These are phyloP conservation scores for Coemansia sp. DNA, from an alignment of 192 early-diverging fungal species.

Conservation along the genomic window DNA sequence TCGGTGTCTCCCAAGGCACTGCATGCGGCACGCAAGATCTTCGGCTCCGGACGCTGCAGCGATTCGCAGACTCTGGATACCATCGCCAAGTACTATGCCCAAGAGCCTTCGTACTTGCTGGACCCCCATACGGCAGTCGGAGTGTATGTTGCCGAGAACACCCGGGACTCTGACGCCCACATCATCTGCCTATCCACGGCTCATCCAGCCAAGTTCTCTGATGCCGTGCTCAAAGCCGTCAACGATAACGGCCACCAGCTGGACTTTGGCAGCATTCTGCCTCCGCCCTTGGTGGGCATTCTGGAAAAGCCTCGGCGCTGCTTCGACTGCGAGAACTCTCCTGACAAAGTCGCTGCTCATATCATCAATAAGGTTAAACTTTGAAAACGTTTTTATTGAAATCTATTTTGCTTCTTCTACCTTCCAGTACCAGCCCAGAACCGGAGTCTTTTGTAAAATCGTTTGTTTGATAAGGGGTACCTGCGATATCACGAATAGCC, in stretches of 20 bases:
- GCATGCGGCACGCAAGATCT: slow-evolving; percentile 64
- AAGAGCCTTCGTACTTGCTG: slow-evolving; percentile 65
- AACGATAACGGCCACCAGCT: slow-evolving; percentile 52
- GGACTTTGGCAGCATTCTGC: slow-evolving; percentile 60
- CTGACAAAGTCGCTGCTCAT: slow-evolving; percentile 41
- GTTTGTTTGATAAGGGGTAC: slow-evolving; percentile 40
- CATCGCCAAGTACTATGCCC: slow-evolving; percentile 69
- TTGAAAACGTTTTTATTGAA: not conserved
- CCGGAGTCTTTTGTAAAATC: slow-evolving; percentile 42
- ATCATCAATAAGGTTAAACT: slow-evolving; percentile 14
- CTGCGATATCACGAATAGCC: slow-evolving; percentile 44
- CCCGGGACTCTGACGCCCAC: slow-evolving; percentile 19
- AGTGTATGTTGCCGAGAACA: slow-evolving; percentile 74
- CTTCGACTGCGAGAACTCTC: slow-evolving; percentile 45
- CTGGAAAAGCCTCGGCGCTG: slow-evolving; percentile 70
- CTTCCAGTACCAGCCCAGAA: slow-evolving; percentile 56
- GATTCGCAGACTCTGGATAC: slow-evolving; percentile 73
- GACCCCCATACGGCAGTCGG: slow-evolving; percentile 98
- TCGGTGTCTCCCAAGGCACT: slow-evolving; percentile 61
- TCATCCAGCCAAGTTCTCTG: slow-evolving; percentile 94
- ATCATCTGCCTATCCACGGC: slow-evolving; percentile 83
- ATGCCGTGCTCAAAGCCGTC: slow-evolving; percentile 78
- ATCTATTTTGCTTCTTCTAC: slow-evolving; percentile 42
- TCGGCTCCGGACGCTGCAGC: slow-evolving; percentile 71
- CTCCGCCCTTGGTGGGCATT: slow-evolving; percentile 66